phyloP scores from a whole-genome alignment of 371 early-diverging fungal genomes.

The Mortierella sp. region DNA sequence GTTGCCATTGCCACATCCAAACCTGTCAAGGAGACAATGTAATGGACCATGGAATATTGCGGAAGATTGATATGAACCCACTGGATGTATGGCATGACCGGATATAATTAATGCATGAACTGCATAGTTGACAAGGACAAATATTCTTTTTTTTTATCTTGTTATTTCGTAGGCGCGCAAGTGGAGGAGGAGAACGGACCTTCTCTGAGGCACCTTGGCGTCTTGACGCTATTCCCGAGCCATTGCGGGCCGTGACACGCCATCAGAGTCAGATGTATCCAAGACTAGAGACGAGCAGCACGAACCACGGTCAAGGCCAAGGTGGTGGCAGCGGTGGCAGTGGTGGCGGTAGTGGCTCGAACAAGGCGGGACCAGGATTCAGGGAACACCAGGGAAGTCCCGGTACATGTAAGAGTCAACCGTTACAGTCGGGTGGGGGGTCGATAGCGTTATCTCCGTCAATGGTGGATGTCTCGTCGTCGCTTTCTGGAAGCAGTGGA shows the following conservation, averaged over 20 bases:
- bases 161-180: conserved; percentile 17
- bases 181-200: conserved; percentile 14
- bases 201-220: conserved; percentile 53
- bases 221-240: conserved; percentile 52
- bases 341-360: background rate
- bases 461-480: background rate
- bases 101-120: too few species aligned
- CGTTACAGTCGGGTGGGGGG: background rate
- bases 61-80: background rate
- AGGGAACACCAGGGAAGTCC: too few species aligned
- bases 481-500: background rate
- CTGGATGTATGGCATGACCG: too few species aligned
- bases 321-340: too few species aligned
- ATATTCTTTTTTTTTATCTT: background rate
- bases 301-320: too few species aligned
- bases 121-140: too few species aligned
- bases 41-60: background rate
- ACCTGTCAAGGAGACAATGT: conserved; percentile 52
- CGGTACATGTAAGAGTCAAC: background rate
- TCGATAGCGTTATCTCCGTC: conserved; percentile 5
- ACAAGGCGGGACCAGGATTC: background rate
- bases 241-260: conserved; percentile 40
- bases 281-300: conserved; percentile 19
- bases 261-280: conserved; percentile 53
- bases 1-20: conserved; percentile 47